Base-by-base conservation (phyloP, 352 stramenopile species). In the Phytophthora multivora region DNA sequence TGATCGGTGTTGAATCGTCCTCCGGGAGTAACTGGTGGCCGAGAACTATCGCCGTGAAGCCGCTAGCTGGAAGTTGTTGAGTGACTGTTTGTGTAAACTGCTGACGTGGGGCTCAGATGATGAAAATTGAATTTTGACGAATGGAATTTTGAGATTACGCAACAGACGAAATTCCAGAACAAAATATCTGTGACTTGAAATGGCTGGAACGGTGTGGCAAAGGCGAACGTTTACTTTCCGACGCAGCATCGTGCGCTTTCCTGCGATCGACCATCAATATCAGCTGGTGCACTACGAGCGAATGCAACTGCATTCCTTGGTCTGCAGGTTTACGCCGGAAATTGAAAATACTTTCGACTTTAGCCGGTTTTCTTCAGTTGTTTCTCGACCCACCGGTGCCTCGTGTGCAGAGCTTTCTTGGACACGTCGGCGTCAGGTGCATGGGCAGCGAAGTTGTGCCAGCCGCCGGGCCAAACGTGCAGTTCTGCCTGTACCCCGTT, bases 401-500 rank as follows among this genome's bases (percentile, higher is more conserved):
- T 71, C n/a, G 46, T 43, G 7, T 18, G 55, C 15, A 71, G 30
- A 5, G 57, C 57, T 18, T 59, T 67, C 46, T 71, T 67, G 21
- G 63, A 67, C 33, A 71, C 15, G 7, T 63, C 51, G 7, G 51
- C 63, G 18, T 67, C 26, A 8, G 57, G 57, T 28, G 36, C 51
- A 7, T 71, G 46, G 7, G 45, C 51, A 18, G 56, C 50, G 19
- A 71, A 71, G 19, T 71, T 66, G 56, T 66, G 63, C 49, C 49
- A 71, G 10, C 49, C 63, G n/a, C 63, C 56, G 18, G 50, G 42
- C 63, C 63, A 66, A 33, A 71, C 57, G 16, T 71, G 63, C n/a
- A 67, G 57, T 39, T 71, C 57, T 7, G 56, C 57, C 16, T 67
- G 56, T 18, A 66, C 63, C 1, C 57, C 56, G 15, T 45, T 11